Evolutionary conservation across 2,329 filamentous ascomycete species (phyloP).

Genomic region (Dryadomyces sulphureus): DNA sequence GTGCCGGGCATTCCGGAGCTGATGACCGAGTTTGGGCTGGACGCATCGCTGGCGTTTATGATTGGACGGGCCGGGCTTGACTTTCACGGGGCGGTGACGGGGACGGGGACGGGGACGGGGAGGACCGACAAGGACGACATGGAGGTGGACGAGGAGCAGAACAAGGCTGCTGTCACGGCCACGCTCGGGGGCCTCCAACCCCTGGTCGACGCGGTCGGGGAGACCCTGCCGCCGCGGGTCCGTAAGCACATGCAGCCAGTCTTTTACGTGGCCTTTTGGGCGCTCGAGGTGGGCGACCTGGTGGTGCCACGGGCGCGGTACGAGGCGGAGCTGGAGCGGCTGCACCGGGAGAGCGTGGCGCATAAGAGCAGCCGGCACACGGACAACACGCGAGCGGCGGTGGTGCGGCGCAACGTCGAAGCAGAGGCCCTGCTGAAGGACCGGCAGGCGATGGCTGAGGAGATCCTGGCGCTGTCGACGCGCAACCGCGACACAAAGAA

Average conservation of each 20-base stretch:
- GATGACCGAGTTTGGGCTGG: constrained; percentile 64
- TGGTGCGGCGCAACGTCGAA: constrained; percentile 52
- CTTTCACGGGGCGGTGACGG: constrained; percentile 30
- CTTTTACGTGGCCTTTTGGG: constrained; percentile 89
- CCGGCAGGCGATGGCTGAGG: constrained; percentile 54
- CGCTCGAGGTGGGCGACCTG: constrained; percentile 69
- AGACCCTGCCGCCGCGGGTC: constrained; percentile 43
- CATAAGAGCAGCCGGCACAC: constrained; percentile 52
- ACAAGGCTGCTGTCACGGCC: constrained; percentile 22
- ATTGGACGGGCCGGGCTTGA: constrained; percentile 63
- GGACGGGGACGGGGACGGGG: neutral
- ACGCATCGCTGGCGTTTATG: constrained; percentile 70
- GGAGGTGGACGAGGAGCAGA: neutral
- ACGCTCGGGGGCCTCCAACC: constrained; percentile 49
- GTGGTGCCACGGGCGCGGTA: constrained; percentile 66
- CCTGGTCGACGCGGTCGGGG: constrained; percentile 54
- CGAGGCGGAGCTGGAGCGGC: constrained; percentile 54
- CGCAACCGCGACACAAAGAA: constrained; percentile 52
- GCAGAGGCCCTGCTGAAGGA: constrained; percentile 55
- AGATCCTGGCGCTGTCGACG: constrained; percentile 56
- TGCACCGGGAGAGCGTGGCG: constrained; percentile 51
- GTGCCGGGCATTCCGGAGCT: constrained; percentile 64
- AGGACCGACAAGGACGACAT: constrained; percentile 27
- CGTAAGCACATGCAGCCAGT: constrained; percentile 61
- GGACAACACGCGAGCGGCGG: constrained; percentile 53